Evolutionary conservation across 164 flowering plant genomes (phyloP).

Genomic region (Vitis cinerea): DNA sequence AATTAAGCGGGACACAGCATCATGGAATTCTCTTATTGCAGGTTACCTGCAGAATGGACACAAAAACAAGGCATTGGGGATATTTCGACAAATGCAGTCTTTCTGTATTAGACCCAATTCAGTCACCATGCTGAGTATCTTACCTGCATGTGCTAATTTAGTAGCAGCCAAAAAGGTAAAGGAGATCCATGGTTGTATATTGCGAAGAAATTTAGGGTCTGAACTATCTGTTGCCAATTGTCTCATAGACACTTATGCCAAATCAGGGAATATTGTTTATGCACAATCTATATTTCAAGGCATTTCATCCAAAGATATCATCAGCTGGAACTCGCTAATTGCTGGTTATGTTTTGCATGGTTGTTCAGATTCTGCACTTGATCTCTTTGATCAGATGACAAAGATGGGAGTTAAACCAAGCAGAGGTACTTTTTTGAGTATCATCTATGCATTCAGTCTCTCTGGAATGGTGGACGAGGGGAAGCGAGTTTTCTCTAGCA

Average conservation of each 20-base stretch:
- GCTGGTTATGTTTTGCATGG: constrained; percentile 58
- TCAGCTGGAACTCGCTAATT: constrained; percentile 55
- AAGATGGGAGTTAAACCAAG: constrained; percentile 39
- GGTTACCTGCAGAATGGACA: constrained; percentile 46
- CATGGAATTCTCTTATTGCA: constrained; percentile 67
- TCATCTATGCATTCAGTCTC: constrained; percentile 44
- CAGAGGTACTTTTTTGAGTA: constrained; percentile 43
- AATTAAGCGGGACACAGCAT: constrained; percentile 43
- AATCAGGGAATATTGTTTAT: constrained; percentile 46
- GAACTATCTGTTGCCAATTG: constrained; percentile 42
- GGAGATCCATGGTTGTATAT: constrained; percentile 54
- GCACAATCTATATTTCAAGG: constrained; percentile 44
- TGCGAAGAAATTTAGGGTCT: constrained; percentile 39
- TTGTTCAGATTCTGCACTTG: constrained; percentile 33
- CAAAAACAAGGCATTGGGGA: constrained; percentile 46
- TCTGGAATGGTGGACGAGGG: constrained; percentile 52
- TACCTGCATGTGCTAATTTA: constrained; percentile 57
- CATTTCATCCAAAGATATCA: constrained; percentile 40
- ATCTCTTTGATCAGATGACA: constrained; percentile 48
- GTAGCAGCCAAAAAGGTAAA: constrained; percentile 51
- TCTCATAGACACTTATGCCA: constrained; percentile 52
- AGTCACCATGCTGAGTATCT: constrained; percentile 52
- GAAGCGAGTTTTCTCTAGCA: constrained; percentile 33
- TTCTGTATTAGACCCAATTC: constrained; percentile 32
- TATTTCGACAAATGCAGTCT: constrained; percentile 60